Percentiles rank a stretch among this genome's conserved stretches.
phyloP scores from a whole-genome alignment of 1,284 basidiomycete species.

The Nidula niveotomentosa region DNA sequence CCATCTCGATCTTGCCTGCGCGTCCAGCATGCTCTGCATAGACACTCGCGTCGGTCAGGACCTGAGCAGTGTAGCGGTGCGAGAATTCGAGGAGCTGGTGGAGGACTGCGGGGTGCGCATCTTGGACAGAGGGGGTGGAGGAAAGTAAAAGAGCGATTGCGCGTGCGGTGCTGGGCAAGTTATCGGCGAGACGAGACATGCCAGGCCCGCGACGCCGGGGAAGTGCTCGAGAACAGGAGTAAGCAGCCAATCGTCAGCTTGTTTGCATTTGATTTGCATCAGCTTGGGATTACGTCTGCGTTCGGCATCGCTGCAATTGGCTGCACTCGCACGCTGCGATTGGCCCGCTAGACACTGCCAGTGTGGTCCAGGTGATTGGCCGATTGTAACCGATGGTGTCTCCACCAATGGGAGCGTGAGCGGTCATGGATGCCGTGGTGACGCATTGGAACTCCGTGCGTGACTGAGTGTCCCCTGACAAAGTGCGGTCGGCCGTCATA shows the following conservation, averaged over 20 bases:
- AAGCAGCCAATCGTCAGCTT: neutral
- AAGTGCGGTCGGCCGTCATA: constrained; percentile 10
- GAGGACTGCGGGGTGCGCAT: constrained; percentile 92
- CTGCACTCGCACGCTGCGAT: neutral
- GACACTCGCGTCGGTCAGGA: constrained; percentile 87
- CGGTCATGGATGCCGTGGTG: neutral
- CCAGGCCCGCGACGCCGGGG: too few relatives aligned
- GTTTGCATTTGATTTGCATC: too few relatives aligned
- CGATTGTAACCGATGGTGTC: constrained; percentile 1
- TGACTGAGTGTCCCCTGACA: constrained; percentile 9
- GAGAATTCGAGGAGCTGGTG: constrained; percentile 97
- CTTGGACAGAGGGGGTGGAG: constrained; percentile 89
- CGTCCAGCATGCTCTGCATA: constrained; percentile 93
- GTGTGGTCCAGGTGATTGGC: constrained; percentile 8
- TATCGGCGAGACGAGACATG: constrained; percentile 67
- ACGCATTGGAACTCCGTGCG: constrained; percentile 11
- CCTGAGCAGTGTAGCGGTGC: constrained; percentile 92
- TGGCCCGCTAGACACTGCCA: neutral
- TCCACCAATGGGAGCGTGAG: constrained; percentile 9
- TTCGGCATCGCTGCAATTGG: neutral
- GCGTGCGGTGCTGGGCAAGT: constrained; percentile 86
- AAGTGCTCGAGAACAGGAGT: neutral
- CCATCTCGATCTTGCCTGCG: constrained; percentile 80
- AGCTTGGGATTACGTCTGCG: too few relatives aligned
- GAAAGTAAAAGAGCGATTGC: constrained; percentile 92